Conservation (phyloP, 768 basidiomycete species). For the Dacryopinax spathularia region DNA sequence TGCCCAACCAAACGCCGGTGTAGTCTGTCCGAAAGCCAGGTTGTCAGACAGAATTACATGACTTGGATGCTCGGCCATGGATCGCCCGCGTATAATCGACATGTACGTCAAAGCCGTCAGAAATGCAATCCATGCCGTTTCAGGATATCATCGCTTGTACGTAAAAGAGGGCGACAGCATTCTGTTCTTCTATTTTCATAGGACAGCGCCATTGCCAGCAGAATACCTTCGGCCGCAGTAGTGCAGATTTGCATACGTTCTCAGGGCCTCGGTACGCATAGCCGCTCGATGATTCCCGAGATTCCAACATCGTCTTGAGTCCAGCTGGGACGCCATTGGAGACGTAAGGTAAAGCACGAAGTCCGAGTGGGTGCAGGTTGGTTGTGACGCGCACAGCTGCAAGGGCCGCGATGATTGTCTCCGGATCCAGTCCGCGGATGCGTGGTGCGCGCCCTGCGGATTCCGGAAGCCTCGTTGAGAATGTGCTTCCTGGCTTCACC, state of each 20-base stretch:
- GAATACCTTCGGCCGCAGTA: neutral
- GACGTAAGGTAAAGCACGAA: too few species aligned
- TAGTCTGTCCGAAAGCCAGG: too few species aligned
- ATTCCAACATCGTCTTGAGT: neutral
- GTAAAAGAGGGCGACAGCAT: neutral
- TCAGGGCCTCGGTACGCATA: neutral
- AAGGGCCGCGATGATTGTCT: neutral
- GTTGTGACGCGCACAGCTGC: too few species aligned
- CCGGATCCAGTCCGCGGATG: neutral
- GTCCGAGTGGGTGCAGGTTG: too few species aligned
- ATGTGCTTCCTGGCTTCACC: neutral
- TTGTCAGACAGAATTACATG: too few species aligned
- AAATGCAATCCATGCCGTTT: too few species aligned
- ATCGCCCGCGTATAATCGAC: too few species aligned
- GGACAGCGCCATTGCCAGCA: neutral
- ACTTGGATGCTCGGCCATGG: too few species aligned
- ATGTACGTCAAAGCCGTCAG: too few species aligned
- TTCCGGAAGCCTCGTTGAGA: neutral
- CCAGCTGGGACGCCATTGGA: too few species aligned
- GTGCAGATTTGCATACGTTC: neutral
- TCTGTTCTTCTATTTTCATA: neutral
- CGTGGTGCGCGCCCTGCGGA: neutral
- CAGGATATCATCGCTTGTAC: neutral
- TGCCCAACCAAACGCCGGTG: too few species aligned
- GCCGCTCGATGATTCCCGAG: neutral